A percentile compares a stretch with the other conserved stretches of the same genome.
These are phyloP conservation scores for Mycena indigotica DNA, from an alignment of 768 basidiomycete genomes.

Conservation along the genomic window DNA sequence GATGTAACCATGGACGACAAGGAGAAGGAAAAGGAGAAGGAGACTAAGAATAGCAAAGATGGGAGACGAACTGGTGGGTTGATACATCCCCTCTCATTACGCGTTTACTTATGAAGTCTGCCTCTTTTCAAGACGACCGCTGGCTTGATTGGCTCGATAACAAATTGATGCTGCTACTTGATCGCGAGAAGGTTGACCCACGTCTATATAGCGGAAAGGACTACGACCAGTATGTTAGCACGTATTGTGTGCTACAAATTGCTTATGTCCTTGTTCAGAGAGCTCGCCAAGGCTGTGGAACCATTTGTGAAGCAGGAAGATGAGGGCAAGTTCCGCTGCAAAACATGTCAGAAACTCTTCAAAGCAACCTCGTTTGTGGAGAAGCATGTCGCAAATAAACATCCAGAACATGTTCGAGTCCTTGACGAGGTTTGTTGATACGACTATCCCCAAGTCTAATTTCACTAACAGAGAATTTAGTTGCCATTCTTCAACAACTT, in stretches of 20 bases:
- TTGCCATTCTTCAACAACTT: conserved; percentile 93
- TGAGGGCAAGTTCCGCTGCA: conserved; percentile 95
- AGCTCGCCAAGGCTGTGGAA: conserved; percentile 76
- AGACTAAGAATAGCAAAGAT: conserved; percentile 30
- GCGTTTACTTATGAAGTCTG: conserved; percentile 12
- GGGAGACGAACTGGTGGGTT: conserved; percentile 67
- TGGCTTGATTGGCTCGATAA: conserved; percentile 90
- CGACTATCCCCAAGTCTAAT: conserved; percentile 8
- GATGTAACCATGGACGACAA: conserved; percentile 41
- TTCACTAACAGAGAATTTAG: conserved; percentile 41
- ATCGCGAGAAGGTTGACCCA: conserved; percentile 79
- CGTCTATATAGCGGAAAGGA: conserved; percentile 88
- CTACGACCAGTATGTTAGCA: conserved; percentile 71
- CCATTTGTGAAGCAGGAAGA: conserved; percentile 92
- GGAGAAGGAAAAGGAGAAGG: conserved; percentile 41
- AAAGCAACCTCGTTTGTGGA: conserved; percentile 96
- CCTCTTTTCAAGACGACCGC: conserved; percentile 66
- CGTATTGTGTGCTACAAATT: not conserved
- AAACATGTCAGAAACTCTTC: conserved; percentile 95
- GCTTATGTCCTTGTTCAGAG: conserved; percentile 48
- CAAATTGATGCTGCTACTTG: conserved; percentile 80
- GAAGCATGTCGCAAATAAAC: conserved; percentile 96
- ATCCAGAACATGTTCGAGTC: conserved; percentile 78
- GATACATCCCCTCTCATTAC: conserved; percentile 6
- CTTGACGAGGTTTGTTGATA: conserved; percentile 76